phyloP scores from a whole-genome alignment of 441 rosid genomes.

The Populus tomentosa region DNA sequence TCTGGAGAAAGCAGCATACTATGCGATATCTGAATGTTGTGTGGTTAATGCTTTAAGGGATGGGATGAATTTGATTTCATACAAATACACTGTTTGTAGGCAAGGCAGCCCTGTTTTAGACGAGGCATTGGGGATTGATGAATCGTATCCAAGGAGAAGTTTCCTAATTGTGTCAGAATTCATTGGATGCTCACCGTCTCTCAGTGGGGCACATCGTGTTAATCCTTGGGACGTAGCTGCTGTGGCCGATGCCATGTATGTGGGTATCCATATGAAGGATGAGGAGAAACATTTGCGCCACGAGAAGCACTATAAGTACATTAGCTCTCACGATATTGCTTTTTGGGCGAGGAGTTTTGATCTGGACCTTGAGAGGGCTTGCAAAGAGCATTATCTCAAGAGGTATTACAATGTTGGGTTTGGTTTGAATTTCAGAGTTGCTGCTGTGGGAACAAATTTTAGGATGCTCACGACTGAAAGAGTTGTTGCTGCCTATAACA shows the following conservation, averaged over 20 bases:
- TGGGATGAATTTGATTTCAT: slow-evolving; percentile 88
- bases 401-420: slow-evolving; percentile 75
- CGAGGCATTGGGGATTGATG: slow-evolving; percentile 40
- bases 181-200: slow-evolving; percentile 85
- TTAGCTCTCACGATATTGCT: slow-evolving; percentile 74
- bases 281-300: slow-evolving; percentile 67
- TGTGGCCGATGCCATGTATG: slow-evolving; percentile 56
- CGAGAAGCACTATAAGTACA: slow-evolving; percentile 78
- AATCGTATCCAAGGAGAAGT: slow-evolving; percentile 43
- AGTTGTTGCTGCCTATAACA: slow-evolving; percentile 52
- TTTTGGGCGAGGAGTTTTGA: slow-evolving; percentile 79
- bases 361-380: slow-evolving; percentile 80
- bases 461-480: slow-evolving; percentile 53
- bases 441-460: slow-evolving; percentile 70
- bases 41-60: slow-evolving; percentile 82
- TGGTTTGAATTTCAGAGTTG: slow-evolving; percentile 64
- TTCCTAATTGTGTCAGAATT: slow-evolving; percentile 80
- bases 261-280: slow-evolving; percentile 43
- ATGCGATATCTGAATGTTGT: slow-evolving; percentile 65
- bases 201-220: slow-evolving; percentile 82
- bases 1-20: slow-evolving; percentile 64
- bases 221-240: slow-evolving; percentile 75
- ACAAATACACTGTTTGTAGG: slow-evolving; percentile 66
- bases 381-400: slow-evolving; percentile 58
- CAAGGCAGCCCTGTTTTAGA: slow-evolving; percentile 68